Evolutionary conservation across 2,329 filamentous ascomycete genomes (phyloP), one percentile per base, ranked within the genome.

Genomic region (Fusarium sp.): DNA sequence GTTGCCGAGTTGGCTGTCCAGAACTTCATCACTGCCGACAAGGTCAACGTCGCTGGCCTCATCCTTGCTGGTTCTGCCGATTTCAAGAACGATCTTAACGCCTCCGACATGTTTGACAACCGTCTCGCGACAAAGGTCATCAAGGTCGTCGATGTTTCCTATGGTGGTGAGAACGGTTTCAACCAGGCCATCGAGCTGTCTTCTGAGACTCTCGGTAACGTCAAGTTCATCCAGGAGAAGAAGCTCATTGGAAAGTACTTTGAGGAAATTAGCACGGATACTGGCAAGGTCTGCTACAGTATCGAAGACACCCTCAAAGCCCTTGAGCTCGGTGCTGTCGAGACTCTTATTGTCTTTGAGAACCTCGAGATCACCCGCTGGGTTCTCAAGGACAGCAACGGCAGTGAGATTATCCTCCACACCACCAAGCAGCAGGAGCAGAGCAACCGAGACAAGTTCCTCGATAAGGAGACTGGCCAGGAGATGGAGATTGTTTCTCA

Each of bases 181-280:
- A 99, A 99, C 85, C 97, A 99, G 84, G 96, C 96, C 64, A 99
- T 99, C 70, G 96, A 99, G 79, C 83, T 99, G 76, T 91, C 96
- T 28, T 89, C 94, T 9, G 97, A 99, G 85, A 99, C 96, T 9
- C 88, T 99, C 47, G 92, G 94, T 82, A 99, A 98, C 79, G 96
- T 99, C 88, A 99, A 99, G 84, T 99, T 99, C 81, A 97, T 99
- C 80, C 96, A 99, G 83, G 96, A 99, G 88, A 99, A 99, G 91
- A 99, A 97, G 85, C 89, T 99, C 69, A 99, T 99, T 77, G 95
- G 95, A 80, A 94, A 92, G 79, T 99, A 99, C 86, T 99, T 99
- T 76, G 94, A 99, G 80, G 95, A 99, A 83, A 98, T 99, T 77
- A 97, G 93, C 80, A 94, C 97, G 82, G 96, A 99, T 78, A 97